Conservation (phyloP, 2,329 filamentous ascomycete genomes). For the Aspergillus fumigatus region DNA sequence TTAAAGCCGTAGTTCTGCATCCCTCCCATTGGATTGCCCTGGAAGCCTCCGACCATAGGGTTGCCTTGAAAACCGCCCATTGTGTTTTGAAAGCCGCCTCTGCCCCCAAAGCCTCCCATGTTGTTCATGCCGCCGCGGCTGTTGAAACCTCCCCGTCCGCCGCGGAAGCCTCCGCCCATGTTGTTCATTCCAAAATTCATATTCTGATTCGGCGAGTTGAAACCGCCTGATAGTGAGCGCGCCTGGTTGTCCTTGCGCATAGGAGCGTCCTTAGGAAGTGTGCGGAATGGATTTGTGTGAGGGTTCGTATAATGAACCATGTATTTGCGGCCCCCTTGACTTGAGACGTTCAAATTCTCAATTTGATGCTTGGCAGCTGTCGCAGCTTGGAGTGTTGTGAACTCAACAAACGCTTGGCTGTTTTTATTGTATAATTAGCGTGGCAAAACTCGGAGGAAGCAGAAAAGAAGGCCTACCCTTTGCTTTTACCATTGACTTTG, state of each 20-base stretch:
- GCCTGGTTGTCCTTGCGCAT: constrained; percentile 60
- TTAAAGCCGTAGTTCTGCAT: constrained; percentile 49
- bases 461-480: constrained; percentile 62
- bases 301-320: constrained; percentile 71
- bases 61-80: constrained; percentile 41
- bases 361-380: constrained; percentile 80
- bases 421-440: not conserved
- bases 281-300: constrained; percentile 81
- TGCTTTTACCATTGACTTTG: constrained; percentile 98
- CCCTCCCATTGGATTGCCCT: constrained; percentile 44
- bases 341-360: constrained; percentile 57
- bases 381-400: constrained; percentile 75
- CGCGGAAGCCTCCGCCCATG: constrained; percentile 51
- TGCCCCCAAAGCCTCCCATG: constrained; percentile 48
- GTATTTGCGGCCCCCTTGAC: constrained; percentile 61
- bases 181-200: constrained; percentile 40
- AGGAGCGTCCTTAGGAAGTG: constrained; percentile 81
- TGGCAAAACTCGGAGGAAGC: not conserved
- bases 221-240: constrained; percentile 46
- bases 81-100: constrained; percentile 46
- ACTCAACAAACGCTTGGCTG: constrained; percentile 77
- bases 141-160: constrained; percentile 42
- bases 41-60: constrained; percentile 46
- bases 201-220: constrained; percentile 38
- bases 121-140: constrained; percentile 32